Evolutionary conservation across 352 stramenopile species (phyloP).

Genomic region (Phytopythium chamaehyphon): DNA sequence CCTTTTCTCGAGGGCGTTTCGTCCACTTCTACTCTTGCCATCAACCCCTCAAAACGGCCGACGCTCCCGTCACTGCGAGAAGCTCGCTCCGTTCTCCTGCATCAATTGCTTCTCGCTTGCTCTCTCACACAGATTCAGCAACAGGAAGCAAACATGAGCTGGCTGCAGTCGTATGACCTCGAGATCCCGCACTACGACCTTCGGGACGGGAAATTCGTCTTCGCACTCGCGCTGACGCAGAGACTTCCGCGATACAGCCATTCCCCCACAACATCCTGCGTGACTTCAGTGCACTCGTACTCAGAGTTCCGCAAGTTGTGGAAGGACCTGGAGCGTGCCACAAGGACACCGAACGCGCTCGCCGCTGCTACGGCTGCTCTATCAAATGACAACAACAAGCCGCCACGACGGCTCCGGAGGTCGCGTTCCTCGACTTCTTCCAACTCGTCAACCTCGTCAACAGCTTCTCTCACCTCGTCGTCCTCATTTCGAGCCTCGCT

Average conservation of each 20-base stretch:
- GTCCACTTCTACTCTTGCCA: background rate
- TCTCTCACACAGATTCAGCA: background rate
- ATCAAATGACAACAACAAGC: conserved; percentile 5
- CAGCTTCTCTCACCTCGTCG: conserved; percentile 10
- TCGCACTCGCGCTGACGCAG: conserved; percentile 37
- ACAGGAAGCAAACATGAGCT: conserved; percentile 33
- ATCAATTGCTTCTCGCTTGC: background rate
- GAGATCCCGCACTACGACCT: conserved; percentile 39
- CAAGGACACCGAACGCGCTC: conserved; percentile 20
- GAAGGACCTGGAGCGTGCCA: conserved; percentile 42
- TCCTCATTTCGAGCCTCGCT: conserved; percentile 7
- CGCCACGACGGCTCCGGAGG: conserved; percentile 10
- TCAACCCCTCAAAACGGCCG: conserved; percentile 1
- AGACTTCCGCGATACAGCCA: conserved; percentile 12
- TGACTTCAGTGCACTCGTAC: conserved; percentile 43
- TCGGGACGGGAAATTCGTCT: conserved; percentile 37
- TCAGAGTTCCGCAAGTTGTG: conserved; percentile 58
- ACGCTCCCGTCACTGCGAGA: background rate
- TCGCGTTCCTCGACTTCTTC: conserved; percentile 9
- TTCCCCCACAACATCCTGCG: conserved; percentile 2
- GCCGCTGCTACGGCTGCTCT: conserved; percentile 10
- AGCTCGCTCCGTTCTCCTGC: background rate
- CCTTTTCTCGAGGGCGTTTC: conserved; percentile 1
- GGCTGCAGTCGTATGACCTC: conserved; percentile 49
- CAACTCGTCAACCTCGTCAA: background rate